Evolutionary conservation across 2,329 filamentous ascomycete genomes (phyloP), one percentile per base, ranked within the genome.

Genomic region (Phialocephala subalpina): DNA sequence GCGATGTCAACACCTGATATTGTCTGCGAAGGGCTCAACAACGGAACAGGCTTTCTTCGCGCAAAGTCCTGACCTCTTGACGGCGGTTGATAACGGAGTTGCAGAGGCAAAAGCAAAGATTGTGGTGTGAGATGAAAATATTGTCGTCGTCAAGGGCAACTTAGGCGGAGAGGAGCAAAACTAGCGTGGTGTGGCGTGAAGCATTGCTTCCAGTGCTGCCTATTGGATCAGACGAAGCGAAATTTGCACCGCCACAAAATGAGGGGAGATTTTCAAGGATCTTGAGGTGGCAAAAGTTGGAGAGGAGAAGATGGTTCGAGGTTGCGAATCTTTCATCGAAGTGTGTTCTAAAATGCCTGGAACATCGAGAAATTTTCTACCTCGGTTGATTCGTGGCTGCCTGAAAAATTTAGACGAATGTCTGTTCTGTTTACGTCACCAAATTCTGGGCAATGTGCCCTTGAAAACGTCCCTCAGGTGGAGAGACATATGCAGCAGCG

Each of bases 81-180:
- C 25, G 25, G 18, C 25, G 45, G 57, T 42, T 20, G 45, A 45
- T 36, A 33, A 33, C 52, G 25, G 62, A 45, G 36, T 25, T 45
- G 42, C 56, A 52, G 22, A 22, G 20, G 33, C 22, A 33, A 27
- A 57, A 33, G n/a, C 38, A 56, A 47, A 57, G 11, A 27, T n/a
- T 25, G 47, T 59, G 42, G 40, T 62, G 49, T 38, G 29, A n/a
- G 57, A 52, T 61, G 52, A 61, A 65, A 65, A 65, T 65, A 65
- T 57, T 14, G 36, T 22, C 33, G n/a, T 52, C 58, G 62, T 38
- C 27, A 11, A 45, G 60, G 53, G 63, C 63, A 65, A 65, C 63
- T 58, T n/a, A 45, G 27, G 56, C 42, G 55, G 55, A 60, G 29
- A 29, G 3, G 9, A 9, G n/a, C 36, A 52, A 38, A 42, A 49